Evolutionary conservation across 257 asterid species (phyloP).

Genomic region (Capsicum pubescens): DNA sequence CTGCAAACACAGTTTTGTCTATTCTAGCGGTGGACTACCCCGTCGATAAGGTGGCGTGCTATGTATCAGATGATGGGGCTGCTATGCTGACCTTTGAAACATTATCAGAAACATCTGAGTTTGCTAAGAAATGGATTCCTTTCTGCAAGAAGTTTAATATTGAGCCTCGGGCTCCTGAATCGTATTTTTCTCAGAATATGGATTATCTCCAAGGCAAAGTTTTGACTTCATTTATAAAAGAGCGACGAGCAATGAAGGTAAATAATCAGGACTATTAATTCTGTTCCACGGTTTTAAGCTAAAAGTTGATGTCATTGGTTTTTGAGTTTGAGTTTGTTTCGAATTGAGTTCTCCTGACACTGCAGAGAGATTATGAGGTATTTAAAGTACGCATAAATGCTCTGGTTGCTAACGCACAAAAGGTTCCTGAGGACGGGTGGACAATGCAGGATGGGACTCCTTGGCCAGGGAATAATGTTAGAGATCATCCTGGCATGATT

Average conservation of each 20-base stretch:
- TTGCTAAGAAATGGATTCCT: conserved; percentile 47
- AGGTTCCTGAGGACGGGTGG: conserved; percentile 51
- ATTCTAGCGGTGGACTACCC: conserved; percentile 51
- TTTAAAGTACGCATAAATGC: conserved; percentile 45
- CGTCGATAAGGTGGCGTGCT: conserved; percentile 42
- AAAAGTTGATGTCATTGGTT: background rate
- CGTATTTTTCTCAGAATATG: conserved; percentile 41
- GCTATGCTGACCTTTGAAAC: conserved; percentile 47
- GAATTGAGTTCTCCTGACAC: background rate
- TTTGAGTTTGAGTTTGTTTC: conserved; percentile 22
- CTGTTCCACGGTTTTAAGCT: background rate
- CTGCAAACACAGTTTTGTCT: conserved; percentile 46
- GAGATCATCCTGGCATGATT: conserved; percentile 52
- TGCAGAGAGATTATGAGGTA: conserved; percentile 49
- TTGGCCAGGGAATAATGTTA: conserved; percentile 46
- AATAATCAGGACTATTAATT: conserved; percentile 19
- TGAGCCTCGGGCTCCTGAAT: conserved; percentile 51
- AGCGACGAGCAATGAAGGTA: conserved; percentile 47
- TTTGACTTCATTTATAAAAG: conserved; percentile 42
- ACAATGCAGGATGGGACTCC: conserved; percentile 52
- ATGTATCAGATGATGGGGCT: conserved; percentile 51
- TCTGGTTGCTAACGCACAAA: conserved; percentile 39
- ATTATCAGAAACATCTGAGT: conserved; percentile 42
- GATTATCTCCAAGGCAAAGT: conserved; percentile 46
- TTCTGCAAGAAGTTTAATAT: conserved; percentile 43